phyloP scores from a whole-genome alignment of 2,329 filamentous ascomycete genomes.

The Colletotrichum spaethianum region DNA sequence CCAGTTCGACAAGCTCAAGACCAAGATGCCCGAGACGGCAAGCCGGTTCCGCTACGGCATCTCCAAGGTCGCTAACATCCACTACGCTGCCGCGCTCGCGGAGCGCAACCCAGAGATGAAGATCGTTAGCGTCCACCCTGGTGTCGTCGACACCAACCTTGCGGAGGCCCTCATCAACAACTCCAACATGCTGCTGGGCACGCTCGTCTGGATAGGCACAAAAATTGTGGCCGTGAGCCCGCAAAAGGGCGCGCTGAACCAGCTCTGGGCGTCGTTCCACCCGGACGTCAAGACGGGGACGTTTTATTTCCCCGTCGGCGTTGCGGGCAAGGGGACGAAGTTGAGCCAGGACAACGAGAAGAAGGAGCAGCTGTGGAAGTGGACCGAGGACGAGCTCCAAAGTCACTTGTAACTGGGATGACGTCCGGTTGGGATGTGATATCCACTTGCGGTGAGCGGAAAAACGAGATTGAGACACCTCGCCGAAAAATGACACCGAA shows the following conservation, averaged over 20 bases:
- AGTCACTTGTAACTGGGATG: slow-evolving; percentile 22
- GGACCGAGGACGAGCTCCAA: slow-evolving; percentile 53
- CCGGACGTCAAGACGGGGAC: slow-evolving; percentile 46
- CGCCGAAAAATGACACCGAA: no score
- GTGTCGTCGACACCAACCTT: slow-evolving; percentile 50
- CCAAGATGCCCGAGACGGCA: slow-evolving; percentile 43
- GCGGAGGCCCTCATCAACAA: slow-evolving; percentile 70
- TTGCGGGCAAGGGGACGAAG: slow-evolving; percentile 43
- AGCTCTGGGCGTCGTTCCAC: slow-evolving; percentile 51
- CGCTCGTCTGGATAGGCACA: slow-evolving; percentile 97
- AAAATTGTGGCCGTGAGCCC: slow-evolving; percentile 44
- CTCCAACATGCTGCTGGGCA: slow-evolving; percentile 99
- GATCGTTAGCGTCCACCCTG: slow-evolving; percentile 48
- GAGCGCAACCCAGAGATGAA: slow-evolving; percentile 47
- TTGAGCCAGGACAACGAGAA: slow-evolving; percentile 46
- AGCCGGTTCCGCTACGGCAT: slow-evolving; percentile 49
- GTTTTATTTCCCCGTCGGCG: slow-evolving; percentile 53
- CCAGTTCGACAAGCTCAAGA: slow-evolving; percentile 50
- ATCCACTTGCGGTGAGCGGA: slow-evolving; percentile 12
- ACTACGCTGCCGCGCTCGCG: slow-evolving; percentile 50
- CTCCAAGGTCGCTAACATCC: slow-evolving; percentile 52
- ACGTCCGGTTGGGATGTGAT: not conserved
- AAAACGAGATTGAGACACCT: not conserved
- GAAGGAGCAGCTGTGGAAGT: slow-evolving; percentile 51
- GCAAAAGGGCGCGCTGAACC: slow-evolving; percentile 45